Evolutionary conservation across 1,284 basidiomycete genomes (phyloP).

Genomic region (Melampsora americana): DNA sequence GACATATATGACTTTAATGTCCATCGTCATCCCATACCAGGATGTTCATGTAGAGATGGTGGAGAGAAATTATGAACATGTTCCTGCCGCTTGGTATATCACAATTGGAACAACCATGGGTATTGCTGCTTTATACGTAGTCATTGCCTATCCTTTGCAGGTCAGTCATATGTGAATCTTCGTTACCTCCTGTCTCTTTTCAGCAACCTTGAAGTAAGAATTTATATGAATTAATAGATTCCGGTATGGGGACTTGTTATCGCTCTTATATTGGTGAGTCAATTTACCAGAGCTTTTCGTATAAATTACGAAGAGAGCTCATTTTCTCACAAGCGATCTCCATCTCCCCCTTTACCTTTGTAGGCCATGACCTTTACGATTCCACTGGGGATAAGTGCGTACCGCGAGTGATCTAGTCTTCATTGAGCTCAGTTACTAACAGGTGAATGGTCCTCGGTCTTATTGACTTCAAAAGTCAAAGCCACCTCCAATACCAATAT

Average conservation of each 20-base stretch:
- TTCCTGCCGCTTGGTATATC: constrained; percentile 37
- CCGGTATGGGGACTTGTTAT: constrained; percentile 36
- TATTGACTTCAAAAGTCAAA: constrained; percentile 10
- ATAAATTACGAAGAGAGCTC: neutral
- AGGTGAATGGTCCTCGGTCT: neutral
- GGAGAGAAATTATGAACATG: constrained; percentile 28
- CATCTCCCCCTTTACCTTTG: neutral
- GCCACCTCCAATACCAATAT: constrained; percentile 32
- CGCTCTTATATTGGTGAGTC: constrained; percentile 25
- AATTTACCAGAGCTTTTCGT: no score
- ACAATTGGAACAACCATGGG: constrained; percentile 24
- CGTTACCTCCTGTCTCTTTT: neutral
- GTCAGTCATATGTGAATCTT: neutral
- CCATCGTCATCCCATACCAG: neutral
- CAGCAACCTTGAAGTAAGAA: neutral
- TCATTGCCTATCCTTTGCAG: constrained; percentile 38
- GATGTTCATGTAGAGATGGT: constrained; percentile 38
- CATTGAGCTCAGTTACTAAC: neutral
- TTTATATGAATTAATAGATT: constrained; percentile 15
- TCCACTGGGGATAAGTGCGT: constrained; percentile 39
- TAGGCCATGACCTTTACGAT: constrained; percentile 37
- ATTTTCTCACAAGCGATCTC: neutral
- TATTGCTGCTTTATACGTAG: constrained; percentile 27
- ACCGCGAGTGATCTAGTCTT: neutral
- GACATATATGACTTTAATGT: neutral